A percentile compares a stretch with the other conserved stretches of the same genome.
phyloP scores from a whole-genome alignment of 768 basidiomycete species.

The Ramaria sp. region DNA sequence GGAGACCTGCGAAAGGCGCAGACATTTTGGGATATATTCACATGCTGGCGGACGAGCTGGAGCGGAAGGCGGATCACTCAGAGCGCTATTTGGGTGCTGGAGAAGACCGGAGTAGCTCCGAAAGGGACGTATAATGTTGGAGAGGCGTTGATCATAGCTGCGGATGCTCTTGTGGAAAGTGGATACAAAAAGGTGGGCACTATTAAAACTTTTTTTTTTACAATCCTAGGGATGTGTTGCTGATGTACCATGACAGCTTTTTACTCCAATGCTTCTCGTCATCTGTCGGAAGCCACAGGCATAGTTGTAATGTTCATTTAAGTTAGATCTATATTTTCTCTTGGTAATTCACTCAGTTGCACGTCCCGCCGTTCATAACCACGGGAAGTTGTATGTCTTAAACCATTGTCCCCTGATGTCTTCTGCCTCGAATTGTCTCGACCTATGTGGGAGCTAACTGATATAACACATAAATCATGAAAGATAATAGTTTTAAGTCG shows the following conservation, averaged over 20 bases:
- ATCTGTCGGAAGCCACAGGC: constrained; percentile 23
- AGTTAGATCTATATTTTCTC: too few relatives aligned
- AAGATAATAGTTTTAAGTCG: too few relatives aligned
- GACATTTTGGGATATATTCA: constrained; percentile 71
- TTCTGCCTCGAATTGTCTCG: too few relatives aligned
- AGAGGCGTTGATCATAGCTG: constrained; percentile 80
- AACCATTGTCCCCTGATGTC: too few relatives aligned
- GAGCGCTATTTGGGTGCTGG: constrained; percentile 63
- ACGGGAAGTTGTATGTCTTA: too few relatives aligned
- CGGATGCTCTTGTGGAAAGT: constrained; percentile 65
- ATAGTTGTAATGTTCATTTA: too few relatives aligned
- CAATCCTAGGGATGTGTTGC: too few relatives aligned
- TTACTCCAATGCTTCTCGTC: constrained; percentile 81
- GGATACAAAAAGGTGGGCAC: constrained; percentile 79
- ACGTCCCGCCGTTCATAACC: too few relatives aligned
- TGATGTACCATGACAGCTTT: constrained; percentile 39
- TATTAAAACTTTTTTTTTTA: background rate
- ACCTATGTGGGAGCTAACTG: too few relatives aligned
- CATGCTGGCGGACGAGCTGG: constrained; percentile 84
- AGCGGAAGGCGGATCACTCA: constrained; percentile 80
- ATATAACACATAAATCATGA: too few relatives aligned
- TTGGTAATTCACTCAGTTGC: too few relatives aligned
- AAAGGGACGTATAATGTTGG: constrained; percentile 90
- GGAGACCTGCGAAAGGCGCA: constrained; percentile 90
- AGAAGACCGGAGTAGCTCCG: constrained; percentile 70